Evolutionary conservation across 2,329 filamentous ascomycete species (phyloP), one percentile per base, ranked within the genome.

Genomic region (Phyllosticta capitalensis): DNA sequence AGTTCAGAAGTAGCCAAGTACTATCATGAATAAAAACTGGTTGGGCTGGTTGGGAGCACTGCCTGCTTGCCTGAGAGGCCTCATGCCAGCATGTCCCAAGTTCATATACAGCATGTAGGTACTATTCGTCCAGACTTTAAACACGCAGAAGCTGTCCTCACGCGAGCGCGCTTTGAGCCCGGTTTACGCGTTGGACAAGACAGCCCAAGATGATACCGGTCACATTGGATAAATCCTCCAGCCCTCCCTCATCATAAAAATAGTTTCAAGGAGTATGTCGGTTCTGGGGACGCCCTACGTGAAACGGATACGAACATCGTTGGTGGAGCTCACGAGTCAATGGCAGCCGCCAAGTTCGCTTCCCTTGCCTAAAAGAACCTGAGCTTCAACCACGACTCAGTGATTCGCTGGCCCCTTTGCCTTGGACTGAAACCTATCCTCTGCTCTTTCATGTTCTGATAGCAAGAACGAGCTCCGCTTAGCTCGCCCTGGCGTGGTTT

Each of bases 191-290:
- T 45, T n/a, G 38, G n/a, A 45, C 38, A n/a, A 45, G 38, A 45
- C 38, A 45, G 7, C 38, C n/a, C n/a, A 26, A 12, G 21, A 24
- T n/a, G 55, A 56, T 19, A 49, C 55, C 45, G 17, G 55, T 19
- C 51, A 33, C 26, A 10, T 20, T 54, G 49, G 52, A 50, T 58
- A 49, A 45, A 21, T 52, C 33, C 51, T 22, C 30, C 53, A 54
- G 48, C 51, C 52, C 56, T 54, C 56, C 50, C 50, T 22, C 19
- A 54, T 54, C 22, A 54, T 21, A 45, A 24, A 20, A 38, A 22
- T 20, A 54, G 56, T 59, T 59, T 59, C 56, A 59, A 59, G 56
- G 50, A 22, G 52, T 52, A 52, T n/a, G 24, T 21, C 38, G 33
- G 5, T 38, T 33, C 56, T 54, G 56, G 56, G 52, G 52, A 14